Evolutionary conservation across 352 stramenopile genomes (phyloP).

Genomic region (Globisporangium apiculatum): DNA sequence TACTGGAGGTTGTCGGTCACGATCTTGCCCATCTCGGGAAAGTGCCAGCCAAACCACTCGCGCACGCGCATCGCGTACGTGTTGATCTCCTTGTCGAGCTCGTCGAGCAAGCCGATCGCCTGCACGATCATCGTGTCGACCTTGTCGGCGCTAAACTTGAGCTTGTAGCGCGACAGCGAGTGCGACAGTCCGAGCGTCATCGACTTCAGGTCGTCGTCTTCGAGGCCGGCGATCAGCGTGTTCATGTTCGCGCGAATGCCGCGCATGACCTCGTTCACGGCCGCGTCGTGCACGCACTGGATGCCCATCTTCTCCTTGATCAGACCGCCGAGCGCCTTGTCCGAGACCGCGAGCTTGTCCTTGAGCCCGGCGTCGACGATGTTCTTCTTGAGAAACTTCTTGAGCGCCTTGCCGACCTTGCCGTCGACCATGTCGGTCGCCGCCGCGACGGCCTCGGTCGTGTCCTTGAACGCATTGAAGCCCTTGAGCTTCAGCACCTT

Average conservation of each 20-base stretch:
- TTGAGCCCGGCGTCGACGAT: conserved; percentile 91
- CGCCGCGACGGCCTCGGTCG: conserved; percentile 95
- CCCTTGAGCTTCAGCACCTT: conserved; percentile 93
- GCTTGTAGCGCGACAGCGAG: conserved; percentile 98
- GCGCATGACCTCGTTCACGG: conserved; percentile 95
- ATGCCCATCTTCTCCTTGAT: conserved; percentile 99
- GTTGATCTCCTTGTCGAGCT: conserved; percentile 99
- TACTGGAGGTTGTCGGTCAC: conserved; percentile 99
- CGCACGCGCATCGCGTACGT: conserved; percentile 99
- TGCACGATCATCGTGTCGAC: conserved; percentile 99
- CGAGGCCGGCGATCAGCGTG: conserved; percentile 87
- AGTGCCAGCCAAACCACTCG: conserved; percentile 99
- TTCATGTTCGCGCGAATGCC: conserved; percentile 96
- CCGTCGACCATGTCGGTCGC: conserved; percentile 96
- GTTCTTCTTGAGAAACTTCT: conserved; percentile 99
- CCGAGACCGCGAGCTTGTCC: conserved; percentile 95
- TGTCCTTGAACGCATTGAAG: conserved; percentile 99
- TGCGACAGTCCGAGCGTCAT: conserved; percentile 99
- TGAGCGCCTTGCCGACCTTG: conserved; percentile 96
- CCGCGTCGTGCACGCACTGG: conserved; percentile 86
- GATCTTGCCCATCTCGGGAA: conserved; percentile 97
- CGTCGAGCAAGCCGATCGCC: conserved; percentile 98
- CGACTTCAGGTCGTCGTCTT: conserved; percentile 89
- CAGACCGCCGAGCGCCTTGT: conserved; percentile 92
- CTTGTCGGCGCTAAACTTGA: conserved; percentile 99